A percentile compares a stretch with the other conserved stretches of the same genome.
Evolutionary conservation across 225 moss, liverwort and hornwort species (phyloP).

Genomic region (Lunularia cruciata): DNA sequence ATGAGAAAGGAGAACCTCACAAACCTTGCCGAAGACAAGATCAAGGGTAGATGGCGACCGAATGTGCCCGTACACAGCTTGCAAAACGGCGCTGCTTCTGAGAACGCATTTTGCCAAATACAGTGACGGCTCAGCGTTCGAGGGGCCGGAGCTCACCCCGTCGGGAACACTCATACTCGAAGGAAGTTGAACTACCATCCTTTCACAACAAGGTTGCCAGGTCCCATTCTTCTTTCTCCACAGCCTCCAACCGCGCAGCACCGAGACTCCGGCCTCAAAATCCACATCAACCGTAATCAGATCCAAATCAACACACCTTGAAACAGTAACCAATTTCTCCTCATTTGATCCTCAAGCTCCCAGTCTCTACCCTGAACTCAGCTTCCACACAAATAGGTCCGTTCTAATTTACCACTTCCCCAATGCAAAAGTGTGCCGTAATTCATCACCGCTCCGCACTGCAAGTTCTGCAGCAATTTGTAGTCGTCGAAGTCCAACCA

Average conservation of each 20-base stretch:
- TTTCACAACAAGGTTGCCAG: constrained; percentile 20
- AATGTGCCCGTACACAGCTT: constrained; percentile 89
- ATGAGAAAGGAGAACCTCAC: background rate
- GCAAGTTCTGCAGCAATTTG: too few species aligned
- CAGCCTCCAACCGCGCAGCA: constrained; percentile 9
- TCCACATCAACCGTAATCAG: too few species aligned
- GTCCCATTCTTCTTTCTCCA: constrained; percentile 58
- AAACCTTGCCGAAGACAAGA: constrained; percentile 96
- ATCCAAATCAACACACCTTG: too few species aligned
- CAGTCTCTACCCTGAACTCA: too few species aligned
- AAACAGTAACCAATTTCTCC: too few species aligned
- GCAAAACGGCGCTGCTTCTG: constrained; percentile 82
- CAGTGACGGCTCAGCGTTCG: constrained; percentile 41
- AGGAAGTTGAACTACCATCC: background rate
- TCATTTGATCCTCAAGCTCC: too few species aligned
- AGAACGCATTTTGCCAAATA: constrained; percentile 91
- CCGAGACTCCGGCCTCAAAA: too few species aligned
- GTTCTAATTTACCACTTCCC: too few species aligned
- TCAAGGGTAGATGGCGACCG: constrained; percentile 76
- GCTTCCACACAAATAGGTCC: too few species aligned
- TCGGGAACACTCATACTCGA: constrained; percentile 17
- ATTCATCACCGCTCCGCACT: too few species aligned
- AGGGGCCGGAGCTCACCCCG: constrained; percentile 15
- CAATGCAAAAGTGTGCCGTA: too few species aligned
- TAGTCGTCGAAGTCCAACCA: too few species aligned